Percentiles rank a stretch among this genome's conserved stretches.
phyloP scores from a whole-genome alignment of 2,329 filamentous ascomycete species.

The Dothideomycetes sp. region DNA sequence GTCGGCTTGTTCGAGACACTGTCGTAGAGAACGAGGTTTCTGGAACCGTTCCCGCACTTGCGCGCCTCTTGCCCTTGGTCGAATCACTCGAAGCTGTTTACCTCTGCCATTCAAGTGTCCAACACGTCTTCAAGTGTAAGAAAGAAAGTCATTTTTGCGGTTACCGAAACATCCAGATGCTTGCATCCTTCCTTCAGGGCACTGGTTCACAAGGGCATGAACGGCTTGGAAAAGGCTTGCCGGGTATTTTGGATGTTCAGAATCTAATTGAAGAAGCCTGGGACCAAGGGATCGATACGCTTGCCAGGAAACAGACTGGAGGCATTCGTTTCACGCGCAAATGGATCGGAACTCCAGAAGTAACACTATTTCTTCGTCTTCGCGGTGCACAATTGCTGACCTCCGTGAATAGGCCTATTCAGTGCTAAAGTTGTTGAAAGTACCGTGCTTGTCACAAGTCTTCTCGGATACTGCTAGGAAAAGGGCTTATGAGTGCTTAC shows the following conservation, averaged over 20 bases:
- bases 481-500: conserved; percentile 46
- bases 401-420: no score
- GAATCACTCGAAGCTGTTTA: conserved; percentile 59
- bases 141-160: conserved; percentile 77
- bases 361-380: neutral
- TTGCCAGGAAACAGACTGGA: conserved; percentile 69
- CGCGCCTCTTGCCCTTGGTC: conserved; percentile 47
- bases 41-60: conserved; percentile 34
- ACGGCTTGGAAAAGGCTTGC: conserved; percentile 52
- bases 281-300: conserved; percentile 70
- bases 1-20: conserved; percentile 32
- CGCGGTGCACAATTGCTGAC: no score
- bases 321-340: conserved; percentile 78
- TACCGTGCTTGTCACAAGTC: no score
- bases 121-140: conserved; percentile 71
- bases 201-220: conserved; percentile 48
- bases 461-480: conserved; percentile 24
- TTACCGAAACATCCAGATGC: conserved; percentile 90
- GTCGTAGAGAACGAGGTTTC: conserved; percentile 32
- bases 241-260: conserved; percentile 71
- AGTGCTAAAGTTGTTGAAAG: no score
- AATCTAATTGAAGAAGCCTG: conserved; percentile 79
- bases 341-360: conserved; percentile 88
- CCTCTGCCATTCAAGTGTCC: conserved; percentile 63
- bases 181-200: conserved; percentile 64